Evolutionary conservation across 2,329 filamentous ascomycete genomes (phyloP).

Genomic region (Elsinoe ampelina): DNA sequence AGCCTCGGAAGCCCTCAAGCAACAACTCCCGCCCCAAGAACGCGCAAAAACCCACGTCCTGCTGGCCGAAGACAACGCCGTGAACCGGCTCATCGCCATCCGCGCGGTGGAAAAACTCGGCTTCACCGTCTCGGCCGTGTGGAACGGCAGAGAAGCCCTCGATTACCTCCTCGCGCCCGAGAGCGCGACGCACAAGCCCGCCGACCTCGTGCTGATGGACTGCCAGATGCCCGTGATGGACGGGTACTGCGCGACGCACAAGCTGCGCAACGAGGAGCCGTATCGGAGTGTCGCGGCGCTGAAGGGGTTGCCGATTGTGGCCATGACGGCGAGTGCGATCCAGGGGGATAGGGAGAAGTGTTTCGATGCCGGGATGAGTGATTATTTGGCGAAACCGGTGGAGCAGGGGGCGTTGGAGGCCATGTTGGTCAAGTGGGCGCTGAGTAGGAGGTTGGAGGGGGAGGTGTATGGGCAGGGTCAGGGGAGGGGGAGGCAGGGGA

Average conservation of each 20-base stretch:
- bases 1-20: constrained; percentile 1
- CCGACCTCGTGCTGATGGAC: constrained; percentile 15
- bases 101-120: constrained; percentile 12
- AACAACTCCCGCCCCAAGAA: constrained; percentile 4
- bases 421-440: constrained; percentile 12
- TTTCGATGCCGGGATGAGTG: constrained; percentile 17
- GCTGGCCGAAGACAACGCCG: constrained; percentile 15
- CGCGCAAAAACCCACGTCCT: constrained; percentile 12
- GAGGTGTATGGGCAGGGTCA: neutral
- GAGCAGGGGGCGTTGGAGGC: constrained; percentile 8
- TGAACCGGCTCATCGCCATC: constrained; percentile 16
- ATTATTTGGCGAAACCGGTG: constrained; percentile 16
- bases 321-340: constrained; percentile 17
- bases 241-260: constrained; percentile 16
- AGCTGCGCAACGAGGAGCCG: constrained; percentile 12
- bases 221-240: constrained; percentile 17
- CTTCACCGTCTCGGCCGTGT: constrained; percentile 14
- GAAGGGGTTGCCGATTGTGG: constrained; percentile 15
- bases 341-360: constrained; percentile 17
- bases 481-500: neutral
- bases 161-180: constrained; percentile 1
- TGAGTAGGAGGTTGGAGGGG: constrained; percentile 1
- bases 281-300: constrained; percentile 2
- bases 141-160: constrained; percentile 15
- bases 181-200: neutral